phyloP scores from a whole-genome alignment of 768 basidiomycete genomes.

The Lactifluus volemus region DNA sequence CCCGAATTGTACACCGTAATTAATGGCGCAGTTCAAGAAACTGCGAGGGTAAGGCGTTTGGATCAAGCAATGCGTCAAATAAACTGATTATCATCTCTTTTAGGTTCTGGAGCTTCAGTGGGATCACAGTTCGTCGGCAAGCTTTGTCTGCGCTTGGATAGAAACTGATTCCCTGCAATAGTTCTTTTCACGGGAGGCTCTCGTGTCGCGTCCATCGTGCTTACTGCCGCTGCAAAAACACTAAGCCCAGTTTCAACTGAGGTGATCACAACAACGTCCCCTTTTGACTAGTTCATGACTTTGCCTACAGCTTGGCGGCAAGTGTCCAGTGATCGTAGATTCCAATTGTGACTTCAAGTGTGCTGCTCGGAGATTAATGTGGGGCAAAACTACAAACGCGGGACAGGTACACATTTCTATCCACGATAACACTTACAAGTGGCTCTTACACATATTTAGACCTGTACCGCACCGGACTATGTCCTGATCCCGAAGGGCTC shows the following conservation, averaged over 20 bases:
- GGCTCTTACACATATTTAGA: slow-evolving; percentile 31
- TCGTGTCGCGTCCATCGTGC: slow-evolving; percentile 58
- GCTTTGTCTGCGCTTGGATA: slow-evolving; percentile 10
- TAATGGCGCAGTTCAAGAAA: slow-evolving; percentile 28
- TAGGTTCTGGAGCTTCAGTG: slow-evolving; percentile 69
- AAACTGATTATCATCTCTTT: not conserved
- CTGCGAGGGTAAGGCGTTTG: slow-evolving; percentile 22
- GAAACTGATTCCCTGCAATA: slow-evolving; percentile 21
- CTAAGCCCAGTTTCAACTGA: slow-evolving; percentile 61
- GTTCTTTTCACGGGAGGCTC: slow-evolving; percentile 55
- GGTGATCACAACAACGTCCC: slow-evolving; percentile 22
- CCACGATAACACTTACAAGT: not conserved
- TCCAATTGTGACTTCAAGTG: slow-evolving; percentile 55
- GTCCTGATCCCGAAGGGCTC: slow-evolving; percentile 35
- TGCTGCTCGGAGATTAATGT: slow-evolving; percentile 63
- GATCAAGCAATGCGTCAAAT: not conserved
- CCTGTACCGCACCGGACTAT: slow-evolving; percentile 59
- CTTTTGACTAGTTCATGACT: not conserved
- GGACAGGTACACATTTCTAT: slow-evolving; percentile 35
- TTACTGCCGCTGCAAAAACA: slow-evolving; percentile 66
- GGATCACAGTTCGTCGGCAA: slow-evolving; percentile 42
- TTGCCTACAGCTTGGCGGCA: slow-evolving; percentile 49
- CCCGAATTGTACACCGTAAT: slow-evolving; percentile 25
- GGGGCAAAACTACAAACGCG: slow-evolving; percentile 71
- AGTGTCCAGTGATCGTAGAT: slow-evolving; percentile 70